Evolutionary conservation across 306 rosid genomes (phyloP).

Genomic region (Prunus mume): DNA sequence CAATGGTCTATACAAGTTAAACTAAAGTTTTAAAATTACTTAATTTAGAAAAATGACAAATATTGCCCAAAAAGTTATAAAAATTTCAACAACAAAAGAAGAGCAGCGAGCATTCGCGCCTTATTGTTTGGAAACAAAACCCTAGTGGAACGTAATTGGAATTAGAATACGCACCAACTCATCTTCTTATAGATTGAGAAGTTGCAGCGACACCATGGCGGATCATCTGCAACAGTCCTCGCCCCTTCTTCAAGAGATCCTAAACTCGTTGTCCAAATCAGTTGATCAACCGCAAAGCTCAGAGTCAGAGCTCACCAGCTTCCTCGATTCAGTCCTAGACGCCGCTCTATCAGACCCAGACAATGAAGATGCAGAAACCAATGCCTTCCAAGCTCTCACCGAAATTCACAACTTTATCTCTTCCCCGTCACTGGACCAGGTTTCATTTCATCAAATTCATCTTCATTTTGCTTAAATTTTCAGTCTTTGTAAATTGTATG

Average conservation of each 20-base stretch:
- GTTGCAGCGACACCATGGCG: conserved; percentile 4
- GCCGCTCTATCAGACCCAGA: conserved; percentile 45
- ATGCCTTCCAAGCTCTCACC: conserved; percentile 48
- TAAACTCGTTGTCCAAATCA: conserved; percentile 46
- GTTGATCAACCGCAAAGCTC: conserved; percentile 38
- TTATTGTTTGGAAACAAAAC: neutral
- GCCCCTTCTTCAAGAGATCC: conserved; percentile 47
- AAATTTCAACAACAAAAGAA: too few relatives aligned
- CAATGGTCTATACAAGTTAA: too few relatives aligned
- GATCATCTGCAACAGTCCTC: conserved; percentile 22
- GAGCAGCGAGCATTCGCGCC: conserved; percentile 1
- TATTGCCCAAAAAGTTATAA: too few relatives aligned
- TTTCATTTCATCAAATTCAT: conserved; percentile 4
- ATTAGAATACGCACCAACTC: neutral
- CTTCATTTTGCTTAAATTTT: neutral
- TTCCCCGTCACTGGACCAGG: conserved; percentile 69
- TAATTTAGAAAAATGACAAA: too few relatives aligned
- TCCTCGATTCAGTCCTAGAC: conserved; percentile 55
- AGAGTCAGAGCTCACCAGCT: conserved; percentile 44
- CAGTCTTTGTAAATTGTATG: neutral
- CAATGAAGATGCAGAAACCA: conserved; percentile 34
- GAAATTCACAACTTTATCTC: conserved; percentile 44
- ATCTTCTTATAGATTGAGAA: neutral
- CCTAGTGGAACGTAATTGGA: neutral
- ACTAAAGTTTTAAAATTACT: too few relatives aligned